Evolutionary conservation across 1,284 basidiomycete species (phyloP), one percentile per base, ranked within the genome.

Genomic region (Ustilago sp.): DNA sequence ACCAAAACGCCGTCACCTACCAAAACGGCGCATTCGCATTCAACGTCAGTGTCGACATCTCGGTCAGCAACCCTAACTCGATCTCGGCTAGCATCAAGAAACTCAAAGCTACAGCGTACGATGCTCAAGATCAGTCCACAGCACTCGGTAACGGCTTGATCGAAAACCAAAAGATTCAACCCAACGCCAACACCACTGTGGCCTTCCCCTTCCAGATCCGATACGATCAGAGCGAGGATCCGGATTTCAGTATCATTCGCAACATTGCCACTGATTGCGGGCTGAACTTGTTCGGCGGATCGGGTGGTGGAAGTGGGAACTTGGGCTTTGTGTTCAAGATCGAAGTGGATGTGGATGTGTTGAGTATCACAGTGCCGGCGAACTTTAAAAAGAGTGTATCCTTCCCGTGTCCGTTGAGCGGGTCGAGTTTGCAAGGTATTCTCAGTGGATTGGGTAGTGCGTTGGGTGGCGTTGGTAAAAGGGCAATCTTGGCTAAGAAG

Each of bases 161-260:
- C 17, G 36, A 38, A 50, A 93, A 94, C 35, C 87, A 87, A 68
- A 89, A 90, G 43, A 92, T 97, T 84, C 83, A 88, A 7, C 88
- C 91, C 11, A 88, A 92, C 82, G 87, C 89, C 4, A 88, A 89
- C 77, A 93, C 91, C 3, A 92, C 91, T 62, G 91, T 95, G 87
- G 90, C 90, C 0, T 93, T 97, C 88, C 94, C 94, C 1, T 92
- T 95, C 86, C 85, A 89, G 3, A 88, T 97, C 62, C 88, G 89
- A 56, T 96, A 95, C 87, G 89, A 90, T 41, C 87, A 88, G 31
- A 83, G 89, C 0, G 82, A 88, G 58, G 91, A 94, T 77, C 90
- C 92, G 5, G 88, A 89, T 66, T 84, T 88, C 48, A 77, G 79
- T 23, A 90, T 95, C 41, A 88, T 96, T 28, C 75, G 87, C 8